Conservation (phyloP, 2,329 filamentous ascomycete genomes). For the Calonectria crousiana region DNA sequence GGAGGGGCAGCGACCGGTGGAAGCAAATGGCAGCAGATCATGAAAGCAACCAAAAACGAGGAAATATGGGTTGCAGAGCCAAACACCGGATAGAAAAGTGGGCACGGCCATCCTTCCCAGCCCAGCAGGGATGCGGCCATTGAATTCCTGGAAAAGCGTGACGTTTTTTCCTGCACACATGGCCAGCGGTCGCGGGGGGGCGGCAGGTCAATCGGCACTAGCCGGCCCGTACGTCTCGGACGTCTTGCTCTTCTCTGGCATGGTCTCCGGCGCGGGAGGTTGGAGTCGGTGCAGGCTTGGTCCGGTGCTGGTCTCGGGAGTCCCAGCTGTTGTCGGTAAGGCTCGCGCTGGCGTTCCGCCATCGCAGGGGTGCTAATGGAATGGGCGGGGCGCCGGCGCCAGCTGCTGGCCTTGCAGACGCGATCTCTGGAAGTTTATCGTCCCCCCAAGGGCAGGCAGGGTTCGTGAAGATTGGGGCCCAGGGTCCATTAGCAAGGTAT, state of each 20-base stretch:
- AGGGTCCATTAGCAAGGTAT: background rate
- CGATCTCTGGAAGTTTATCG: conserved; percentile 8
- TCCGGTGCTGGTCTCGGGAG: conserved; percentile 8
- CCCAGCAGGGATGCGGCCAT: conserved; percentile 37
- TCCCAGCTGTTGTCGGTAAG: conserved; percentile 10
- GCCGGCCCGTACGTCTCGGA: conserved; percentile 12
- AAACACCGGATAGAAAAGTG: background rate
- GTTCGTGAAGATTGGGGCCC: conserved; percentile 20
- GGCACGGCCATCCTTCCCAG: conserved; percentile 29
- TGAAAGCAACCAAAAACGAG: background rate
- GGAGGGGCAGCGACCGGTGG: background rate
- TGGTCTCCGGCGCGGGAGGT: conserved; percentile 12
- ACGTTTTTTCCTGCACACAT: conserved; percentile 7
- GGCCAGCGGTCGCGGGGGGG: background rate
- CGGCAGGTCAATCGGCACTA: conserved; percentile 7
- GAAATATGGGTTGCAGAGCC: background rate
- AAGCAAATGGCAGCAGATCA: background rate
- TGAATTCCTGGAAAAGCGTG: background rate
- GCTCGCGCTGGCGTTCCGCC: conserved; percentile 6
- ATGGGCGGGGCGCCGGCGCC: background rate
- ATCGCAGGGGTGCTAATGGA: background rate
- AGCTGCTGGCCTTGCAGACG: background rate
- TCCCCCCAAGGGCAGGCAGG: conserved; percentile 10
- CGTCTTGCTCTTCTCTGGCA: conserved; percentile 13
- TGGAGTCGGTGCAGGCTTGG: conserved; percentile 1